Evolutionary conservation across 345 rosid species (phyloP).

Genomic region (Moricandia moricandioides): DNA sequence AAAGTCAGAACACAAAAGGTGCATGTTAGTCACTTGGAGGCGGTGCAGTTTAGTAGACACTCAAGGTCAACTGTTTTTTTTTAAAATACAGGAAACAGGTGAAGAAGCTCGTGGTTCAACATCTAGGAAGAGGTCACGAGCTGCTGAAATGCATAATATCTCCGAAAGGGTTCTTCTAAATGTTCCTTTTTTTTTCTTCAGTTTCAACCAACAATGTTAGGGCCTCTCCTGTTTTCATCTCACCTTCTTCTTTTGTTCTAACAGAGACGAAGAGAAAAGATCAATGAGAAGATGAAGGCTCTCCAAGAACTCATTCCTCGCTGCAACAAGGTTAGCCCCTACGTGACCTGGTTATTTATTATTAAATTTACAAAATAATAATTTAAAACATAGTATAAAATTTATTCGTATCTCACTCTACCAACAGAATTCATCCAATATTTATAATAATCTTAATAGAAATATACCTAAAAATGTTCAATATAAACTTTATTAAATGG

Average conservation of each 20-base stretch:
- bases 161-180: constrained; percentile 79
- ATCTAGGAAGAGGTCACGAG: constrained; percentile 71
- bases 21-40: neutral
- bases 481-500: no score
- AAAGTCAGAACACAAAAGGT: no score
- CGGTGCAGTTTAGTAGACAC: neutral
- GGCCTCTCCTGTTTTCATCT: neutral
- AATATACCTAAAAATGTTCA: no score
- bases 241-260: neutral
- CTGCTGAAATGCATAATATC: constrained; percentile 84
- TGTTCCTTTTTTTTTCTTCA: neutral
- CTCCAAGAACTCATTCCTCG: constrained; percentile 47
- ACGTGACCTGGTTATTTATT: no score
- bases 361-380: no score
- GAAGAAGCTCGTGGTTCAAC: constrained; percentile 52
- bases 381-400: no score
- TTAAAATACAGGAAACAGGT: constrained; percentile 24
- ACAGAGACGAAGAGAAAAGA: constrained; percentile 66
- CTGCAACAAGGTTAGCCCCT: constrained; percentile 28
- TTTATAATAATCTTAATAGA: no score
- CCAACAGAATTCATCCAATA: no score
- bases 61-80: neutral
- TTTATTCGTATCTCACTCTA: no score
- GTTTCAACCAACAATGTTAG: neutral
- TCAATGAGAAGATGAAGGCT: constrained; percentile 66